Evolutionary conservation across 352 stramenopile species (phyloP).

Genomic region (Phytophthora boehmeriae): DNA sequence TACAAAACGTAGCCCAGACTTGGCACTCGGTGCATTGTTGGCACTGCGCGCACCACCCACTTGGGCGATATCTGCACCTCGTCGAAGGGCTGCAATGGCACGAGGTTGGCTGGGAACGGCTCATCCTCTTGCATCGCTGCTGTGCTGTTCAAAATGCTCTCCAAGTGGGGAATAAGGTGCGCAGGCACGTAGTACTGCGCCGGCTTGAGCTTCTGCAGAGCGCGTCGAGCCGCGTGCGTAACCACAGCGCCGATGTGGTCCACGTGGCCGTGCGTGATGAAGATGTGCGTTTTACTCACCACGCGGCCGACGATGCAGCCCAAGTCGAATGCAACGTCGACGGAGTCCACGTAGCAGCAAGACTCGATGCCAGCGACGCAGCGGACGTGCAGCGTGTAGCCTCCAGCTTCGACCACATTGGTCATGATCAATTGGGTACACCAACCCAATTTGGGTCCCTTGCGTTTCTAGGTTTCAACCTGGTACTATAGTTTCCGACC

Average conservation of each 20-base stretch:
- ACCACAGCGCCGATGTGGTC: slow-evolving; percentile 81
- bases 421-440: slow-evolving; percentile 14
- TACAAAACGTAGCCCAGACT: slow-evolving; percentile 86
- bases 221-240: slow-evolving; percentile 62
- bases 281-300: slow-evolving; percentile 73
- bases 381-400: slow-evolving; percentile 62
- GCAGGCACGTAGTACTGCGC: slow-evolving; percentile 74
- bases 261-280: slow-evolving; percentile 88
- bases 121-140: slow-evolving; percentile 66
- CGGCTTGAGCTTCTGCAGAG: slow-evolving; percentile 54
- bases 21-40: slow-evolving; percentile 71
- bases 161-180: slow-evolving; percentile 55
- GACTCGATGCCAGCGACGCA: slow-evolving; percentile 79
- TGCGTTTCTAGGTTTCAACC: too few species aligned
- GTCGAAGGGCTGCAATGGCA: slow-evolving; percentile 54
- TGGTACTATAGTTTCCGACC: neutral
- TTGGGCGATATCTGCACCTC: slow-evolving; percentile 65
- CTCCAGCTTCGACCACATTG: slow-evolving; percentile 41
- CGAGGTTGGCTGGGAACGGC: slow-evolving; percentile 51
- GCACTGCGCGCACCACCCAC: slow-evolving; percentile 67
- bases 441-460: too few species aligned
- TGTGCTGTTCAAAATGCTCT: slow-evolving; percentile 58
- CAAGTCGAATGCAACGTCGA: slow-evolving; percentile 83
- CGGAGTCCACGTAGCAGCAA: slow-evolving; percentile 72
- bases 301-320: slow-evolving; percentile 55